Conservation (phyloP, 2,329 filamentous ascomycete genomes). For the Xylariaceae sp. region DNA sequence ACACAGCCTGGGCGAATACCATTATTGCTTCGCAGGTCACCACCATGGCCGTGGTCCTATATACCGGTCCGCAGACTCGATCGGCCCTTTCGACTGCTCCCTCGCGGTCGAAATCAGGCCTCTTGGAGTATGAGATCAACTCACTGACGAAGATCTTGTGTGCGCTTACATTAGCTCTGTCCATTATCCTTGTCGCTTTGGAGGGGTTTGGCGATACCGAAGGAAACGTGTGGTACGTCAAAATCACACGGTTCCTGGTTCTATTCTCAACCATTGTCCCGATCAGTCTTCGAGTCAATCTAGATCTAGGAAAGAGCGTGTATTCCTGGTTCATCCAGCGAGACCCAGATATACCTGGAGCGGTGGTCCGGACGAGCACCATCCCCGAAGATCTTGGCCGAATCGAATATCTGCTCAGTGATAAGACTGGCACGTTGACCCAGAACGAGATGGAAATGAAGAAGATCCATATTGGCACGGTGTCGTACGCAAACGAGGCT, state of each 20-base stretch:
- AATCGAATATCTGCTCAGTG: slow-evolving; percentile 92
- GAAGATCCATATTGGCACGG: slow-evolving; percentile 96
- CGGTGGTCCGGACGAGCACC: slow-evolving; percentile 91
- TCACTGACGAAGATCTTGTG: slow-evolving; percentile 95
- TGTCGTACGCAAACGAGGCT: slow-evolving; percentile 95
- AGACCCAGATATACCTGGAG: slow-evolving; percentile 82
- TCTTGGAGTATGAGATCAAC: slow-evolving; percentile 95
- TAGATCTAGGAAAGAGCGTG: slow-evolving; percentile 94
- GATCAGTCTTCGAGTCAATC: slow-evolving; percentile 90
- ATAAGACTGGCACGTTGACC: slow-evolving; percentile 97
- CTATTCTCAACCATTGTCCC: slow-evolving; percentile 99
- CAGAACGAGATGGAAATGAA: slow-evolving; percentile 99
- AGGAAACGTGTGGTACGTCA: slow-evolving; percentile 79
- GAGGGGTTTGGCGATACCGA: slow-evolving; percentile 69
- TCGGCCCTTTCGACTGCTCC: slow-evolving; percentile 89
- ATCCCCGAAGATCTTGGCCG: slow-evolving; percentile 94
- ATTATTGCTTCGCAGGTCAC: slow-evolving; percentile 89
- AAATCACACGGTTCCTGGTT: slow-evolving; percentile 96
- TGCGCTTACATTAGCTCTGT: slow-evolving; percentile 77
- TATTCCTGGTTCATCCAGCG: slow-evolving; percentile 95
- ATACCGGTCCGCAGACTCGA: slow-evolving; percentile 89
- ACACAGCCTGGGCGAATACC: slow-evolving; percentile 98
- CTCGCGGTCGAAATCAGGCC: slow-evolving; percentile 86
- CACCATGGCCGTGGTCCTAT: slow-evolving; percentile 84
- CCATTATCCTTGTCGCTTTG: slow-evolving; percentile 79